phyloP scores from a whole-genome alignment of 768 basidiomycete species.

The Hebeloma cylindrosporum region DNA sequence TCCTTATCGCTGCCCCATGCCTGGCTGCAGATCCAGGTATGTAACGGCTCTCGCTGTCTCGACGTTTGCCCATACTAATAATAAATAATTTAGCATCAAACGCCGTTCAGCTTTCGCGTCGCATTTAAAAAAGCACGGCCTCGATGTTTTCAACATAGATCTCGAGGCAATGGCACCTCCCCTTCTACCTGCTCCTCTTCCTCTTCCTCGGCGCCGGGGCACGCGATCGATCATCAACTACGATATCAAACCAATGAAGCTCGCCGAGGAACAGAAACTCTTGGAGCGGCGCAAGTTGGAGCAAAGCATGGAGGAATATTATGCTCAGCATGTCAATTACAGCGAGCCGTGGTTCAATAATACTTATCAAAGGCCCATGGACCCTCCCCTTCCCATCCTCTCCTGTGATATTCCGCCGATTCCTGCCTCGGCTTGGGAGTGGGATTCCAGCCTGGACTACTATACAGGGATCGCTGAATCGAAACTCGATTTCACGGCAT shows the following conservation, averaged over 20 bases:
- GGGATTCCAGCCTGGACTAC: too few species aligned
- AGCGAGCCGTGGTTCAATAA: too few species aligned
- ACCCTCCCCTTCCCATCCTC: too few species aligned
- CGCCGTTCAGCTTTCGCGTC: constrained; percentile 56
- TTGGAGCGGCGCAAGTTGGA: background rate
- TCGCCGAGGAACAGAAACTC: background rate
- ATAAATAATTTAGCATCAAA: constrained; percentile 51
- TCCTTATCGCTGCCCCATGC: constrained; percentile 45
- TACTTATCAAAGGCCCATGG: too few species aligned
- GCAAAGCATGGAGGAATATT: too few species aligned
- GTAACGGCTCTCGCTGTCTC: constrained; percentile 15
- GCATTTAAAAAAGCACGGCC: constrained; percentile 55
- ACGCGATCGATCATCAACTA: background rate
- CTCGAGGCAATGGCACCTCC: constrained; percentile 33
- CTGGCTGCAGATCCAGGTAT: constrained; percentile 50
- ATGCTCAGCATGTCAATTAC: too few species aligned
- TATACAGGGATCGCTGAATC: too few species aligned
- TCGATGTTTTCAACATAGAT: constrained; percentile 30
- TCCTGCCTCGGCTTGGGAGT: too few species aligned
- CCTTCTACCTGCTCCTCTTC: constrained; percentile 21
- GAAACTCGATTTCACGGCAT: too few species aligned
- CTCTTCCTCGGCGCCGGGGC: constrained; percentile 13
- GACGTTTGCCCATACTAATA: constrained; percentile 1
- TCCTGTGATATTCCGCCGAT: too few species aligned
- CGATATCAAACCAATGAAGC: background rate